Evolutionary conservation across 2,329 filamentous ascomycete species (phyloP).

Genomic region (Aotearoamyces nothofagi): DNA sequence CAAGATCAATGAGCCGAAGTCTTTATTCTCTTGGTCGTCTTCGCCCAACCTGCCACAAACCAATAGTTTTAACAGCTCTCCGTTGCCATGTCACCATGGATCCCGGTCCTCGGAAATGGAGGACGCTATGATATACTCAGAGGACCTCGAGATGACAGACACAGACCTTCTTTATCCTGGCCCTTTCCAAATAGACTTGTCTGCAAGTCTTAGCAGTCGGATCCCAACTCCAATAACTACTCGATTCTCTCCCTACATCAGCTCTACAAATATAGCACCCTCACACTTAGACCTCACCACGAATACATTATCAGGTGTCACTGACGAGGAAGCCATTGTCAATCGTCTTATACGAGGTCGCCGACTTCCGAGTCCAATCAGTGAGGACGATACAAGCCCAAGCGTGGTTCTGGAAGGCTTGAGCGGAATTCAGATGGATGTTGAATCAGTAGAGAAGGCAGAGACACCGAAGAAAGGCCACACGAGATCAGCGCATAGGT

Average conservation of each 20-base stretch:
- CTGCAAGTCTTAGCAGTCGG: conserved; percentile 13
- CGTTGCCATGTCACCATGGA: conserved; percentile 7
- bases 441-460: conserved; percentile 9
- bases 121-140: conserved; percentile 11
- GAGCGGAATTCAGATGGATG: conserved; percentile 19
- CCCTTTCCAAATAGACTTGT: conserved; percentile 14
- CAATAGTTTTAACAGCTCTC: conserved; percentile 7
- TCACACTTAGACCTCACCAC: too few species aligned
- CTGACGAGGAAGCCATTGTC: conserved; percentile 14
- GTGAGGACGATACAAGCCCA: conserved; percentile 19
- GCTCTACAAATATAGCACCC: conserved; percentile 9
- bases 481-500: conserved; percentile 17
- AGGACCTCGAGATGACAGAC: conserved; percentile 20
- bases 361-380: conserved; percentile 20
- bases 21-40: conserved; percentile 13
- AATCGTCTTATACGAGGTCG: conserved; percentile 13
- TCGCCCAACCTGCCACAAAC: conserved; percentile 8
- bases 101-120: conserved; percentile 13
- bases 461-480: conserved; percentile 17
- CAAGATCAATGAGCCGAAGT: conserved; percentile 10
- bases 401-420: conserved; percentile 15
- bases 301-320: not conserved
- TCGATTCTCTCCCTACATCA: conserved; percentile 15
- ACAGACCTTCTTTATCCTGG: conserved; percentile 15
- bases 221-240: conserved; percentile 21